Base-by-base conservation (phyloP, 169 alveolate genomes). In the Babesia bigemina region DNA sequence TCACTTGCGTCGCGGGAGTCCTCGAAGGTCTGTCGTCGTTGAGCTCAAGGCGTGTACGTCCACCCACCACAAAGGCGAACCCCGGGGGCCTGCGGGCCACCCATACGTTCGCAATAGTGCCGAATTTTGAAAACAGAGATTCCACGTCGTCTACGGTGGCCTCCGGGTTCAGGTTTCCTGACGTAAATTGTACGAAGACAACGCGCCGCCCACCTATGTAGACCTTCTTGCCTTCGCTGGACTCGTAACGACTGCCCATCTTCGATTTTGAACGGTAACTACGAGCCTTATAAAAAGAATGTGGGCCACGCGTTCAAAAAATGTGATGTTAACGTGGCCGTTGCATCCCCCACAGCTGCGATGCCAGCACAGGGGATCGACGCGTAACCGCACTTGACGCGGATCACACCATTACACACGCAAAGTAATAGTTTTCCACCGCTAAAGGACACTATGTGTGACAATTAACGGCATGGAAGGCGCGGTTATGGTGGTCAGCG, bases 11-110 rank as follows among this genome's bases (percentile, higher is more conserved):
- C 88, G 10, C 88, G 44, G 22, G 84, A 19, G 63, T 81, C 88
- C 28, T 81, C 88, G 60, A 81, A 81, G 33, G 88, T 81, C 88
- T 81, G 44, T 16, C 19, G 0, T 11, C 36, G 44, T 17, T 10
- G 48, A 19, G 6, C 12, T 0, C 26, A 26, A 0, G 17, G 26
- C 42, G 17, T 12, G 47, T 12, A 16, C 24, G 1, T 36, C n/a
- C 24, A 65, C 72, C 21, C 50, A 81, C 88, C 55, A 81, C 85
- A 59, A 81, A 81, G 29, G 85, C 88, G 72, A 81, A 81, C 19
- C 88, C 88, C 24, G 88, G 88, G 16, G 88, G 88, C 24, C 78
- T 72, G 19, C 88, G 9, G 50, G 88, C 88, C 17, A 81, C 88
- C 88, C 88, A 81, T 4, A 81, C 73, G 44, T 71, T 81, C 29